A percentile compares a stretch with the other conserved stretches of the same genome.
Evolutionary conservation across 2,329 filamentous ascomycete species (phyloP).

Genomic region (Didymella arachidicola): DNA sequence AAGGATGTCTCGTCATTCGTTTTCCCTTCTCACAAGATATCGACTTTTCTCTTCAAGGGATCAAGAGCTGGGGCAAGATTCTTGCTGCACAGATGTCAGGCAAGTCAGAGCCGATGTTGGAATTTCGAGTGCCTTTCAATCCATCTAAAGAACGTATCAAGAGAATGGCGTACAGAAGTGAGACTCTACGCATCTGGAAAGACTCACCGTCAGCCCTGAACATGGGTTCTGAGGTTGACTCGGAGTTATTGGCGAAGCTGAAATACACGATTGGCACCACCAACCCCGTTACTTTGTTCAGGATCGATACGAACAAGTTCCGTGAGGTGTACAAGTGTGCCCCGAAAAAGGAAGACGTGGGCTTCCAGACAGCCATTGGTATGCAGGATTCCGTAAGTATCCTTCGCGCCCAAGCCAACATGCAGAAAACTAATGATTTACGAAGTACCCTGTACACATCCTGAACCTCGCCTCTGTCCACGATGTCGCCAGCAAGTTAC

Average conservation of each 20-base stretch:
- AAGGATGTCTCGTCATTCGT: conserved; percentile 69
- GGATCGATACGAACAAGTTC: conserved; percentile 65
- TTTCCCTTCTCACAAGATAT: conserved; percentile 64
- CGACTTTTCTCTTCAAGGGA: conserved; percentile 42
- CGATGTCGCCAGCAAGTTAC: conserved; percentile 65
- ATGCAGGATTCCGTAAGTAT: conserved; percentile 72
- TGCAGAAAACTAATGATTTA: conserved; percentile 21
- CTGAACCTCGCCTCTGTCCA: conserved; percentile 71
- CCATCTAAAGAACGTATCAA: conserved; percentile 66
- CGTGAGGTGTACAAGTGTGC: conserved; percentile 69
- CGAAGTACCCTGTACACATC: conserved; percentile 73
- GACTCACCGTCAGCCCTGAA: conserved; percentile 61
- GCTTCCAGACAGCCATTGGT: conserved; percentile 70
- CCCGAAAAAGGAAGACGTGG: conserved; percentile 64
- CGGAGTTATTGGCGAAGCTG: conserved; percentile 69
- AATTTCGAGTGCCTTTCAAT: conserved; percentile 71
- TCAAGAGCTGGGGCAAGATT: conserved; percentile 45
- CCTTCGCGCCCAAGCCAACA: neutral
- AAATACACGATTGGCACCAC: conserved; percentile 71
- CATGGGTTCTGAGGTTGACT: conserved; percentile 54
- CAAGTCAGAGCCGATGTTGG: conserved; percentile 65
- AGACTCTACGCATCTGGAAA: conserved; percentile 71
- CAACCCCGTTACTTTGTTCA: conserved; percentile 72
- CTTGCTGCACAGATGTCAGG: conserved; percentile 45
- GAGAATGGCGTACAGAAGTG: conserved; percentile 65